phyloP scores from a whole-genome alignment of 225 moss, liverwort and hornwort species.

The Polytrichum formosum region DNA sequence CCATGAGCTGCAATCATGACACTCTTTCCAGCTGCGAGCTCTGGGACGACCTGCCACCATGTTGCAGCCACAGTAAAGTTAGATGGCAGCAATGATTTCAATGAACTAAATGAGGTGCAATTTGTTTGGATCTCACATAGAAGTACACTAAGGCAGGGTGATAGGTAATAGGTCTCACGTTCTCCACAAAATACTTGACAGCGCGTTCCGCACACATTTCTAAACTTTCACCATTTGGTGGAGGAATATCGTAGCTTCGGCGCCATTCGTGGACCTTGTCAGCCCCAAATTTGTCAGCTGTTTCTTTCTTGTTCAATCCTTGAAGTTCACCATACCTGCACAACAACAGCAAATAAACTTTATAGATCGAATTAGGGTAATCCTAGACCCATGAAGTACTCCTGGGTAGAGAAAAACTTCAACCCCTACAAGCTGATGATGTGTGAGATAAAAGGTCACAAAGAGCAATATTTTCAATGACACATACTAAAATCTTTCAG shows the following conservation, averaged over 20 bases:
- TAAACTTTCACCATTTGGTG: conserved; percentile 91
- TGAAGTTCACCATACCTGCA: conserved; percentile 86
- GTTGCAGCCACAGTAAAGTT: neutral
- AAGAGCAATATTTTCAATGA: neutral
- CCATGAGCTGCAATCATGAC: conserved; percentile 96
- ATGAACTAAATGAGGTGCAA: too few species aligned
- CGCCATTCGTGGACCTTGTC: conserved; percentile 87
- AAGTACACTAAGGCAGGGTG: too few species aligned
- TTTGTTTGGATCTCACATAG: too few species aligned
- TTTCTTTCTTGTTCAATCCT: conserved; percentile 92
- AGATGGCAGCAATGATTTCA: too few species aligned
- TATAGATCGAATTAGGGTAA: neutral
- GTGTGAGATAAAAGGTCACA: neutral
- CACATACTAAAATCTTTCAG: too few species aligned
- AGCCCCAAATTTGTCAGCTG: conserved; percentile 79
- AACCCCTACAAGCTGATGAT: neutral
- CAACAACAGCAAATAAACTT: neutral
- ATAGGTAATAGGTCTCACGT: conserved; percentile 23
- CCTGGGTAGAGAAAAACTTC: neutral
- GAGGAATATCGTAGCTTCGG: conserved; percentile 85
- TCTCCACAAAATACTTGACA: conserved; percentile 75
- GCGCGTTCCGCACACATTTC: conserved; percentile 94
- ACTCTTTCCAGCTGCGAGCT: conserved; percentile 74
- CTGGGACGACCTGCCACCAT: conserved; percentile 71
- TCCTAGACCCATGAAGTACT: neutral